Conservation (phyloP, 2,329 filamentous ascomycete genomes). For the Leptographium flavum region DNA sequence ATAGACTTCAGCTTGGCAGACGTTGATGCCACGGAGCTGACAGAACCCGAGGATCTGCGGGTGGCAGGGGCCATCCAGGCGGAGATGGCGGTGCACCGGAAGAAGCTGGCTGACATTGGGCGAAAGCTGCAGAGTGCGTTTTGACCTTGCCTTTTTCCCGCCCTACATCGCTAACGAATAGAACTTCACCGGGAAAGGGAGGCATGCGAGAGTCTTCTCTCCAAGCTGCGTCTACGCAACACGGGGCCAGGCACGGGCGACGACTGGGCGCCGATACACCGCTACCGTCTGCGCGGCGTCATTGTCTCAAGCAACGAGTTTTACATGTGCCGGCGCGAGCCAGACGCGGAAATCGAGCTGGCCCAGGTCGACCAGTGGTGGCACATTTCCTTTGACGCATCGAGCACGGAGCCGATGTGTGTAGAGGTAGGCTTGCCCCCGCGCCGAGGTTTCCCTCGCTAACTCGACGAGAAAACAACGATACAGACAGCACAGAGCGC, state of each 20-base stretch:
- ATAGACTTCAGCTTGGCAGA: constrained; percentile 12
- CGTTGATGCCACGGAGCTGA: constrained; percentile 9
- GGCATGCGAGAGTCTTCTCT: constrained; percentile 3
- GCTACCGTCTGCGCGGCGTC: constrained; percentile 18
- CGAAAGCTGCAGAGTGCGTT: constrained; percentile 6
- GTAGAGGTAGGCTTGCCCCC: constrained; percentile 12
- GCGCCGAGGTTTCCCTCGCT: too few species aligned
- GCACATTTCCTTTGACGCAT: constrained; percentile 11
- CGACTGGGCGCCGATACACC: constrained; percentile 15
- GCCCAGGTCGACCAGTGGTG: constrained; percentile 16
- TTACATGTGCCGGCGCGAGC: constrained; percentile 15
- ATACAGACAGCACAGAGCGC: constrained; percentile 11
- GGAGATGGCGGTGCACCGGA: constrained; percentile 10
- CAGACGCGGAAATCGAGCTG: constrained; percentile 7
- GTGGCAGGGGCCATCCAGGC: constrained; percentile 9
- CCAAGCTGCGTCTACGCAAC: constrained; percentile 5
- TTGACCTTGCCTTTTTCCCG: background rate
- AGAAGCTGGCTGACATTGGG: constrained; percentile 8
- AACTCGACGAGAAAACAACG: constrained; percentile 9
- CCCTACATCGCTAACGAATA: background rate
- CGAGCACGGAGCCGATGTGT: constrained; percentile 9
- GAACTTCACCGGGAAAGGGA: constrained; percentile 4
- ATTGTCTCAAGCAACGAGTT: constrained; percentile 14
- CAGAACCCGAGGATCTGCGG: constrained; percentile 9
- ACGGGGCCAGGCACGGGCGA: constrained; percentile 12